phyloP scores from a whole-genome alignment of 225 moss, liverwort and hornwort species.

The Rhytidiadelphus loreus region DNA sequence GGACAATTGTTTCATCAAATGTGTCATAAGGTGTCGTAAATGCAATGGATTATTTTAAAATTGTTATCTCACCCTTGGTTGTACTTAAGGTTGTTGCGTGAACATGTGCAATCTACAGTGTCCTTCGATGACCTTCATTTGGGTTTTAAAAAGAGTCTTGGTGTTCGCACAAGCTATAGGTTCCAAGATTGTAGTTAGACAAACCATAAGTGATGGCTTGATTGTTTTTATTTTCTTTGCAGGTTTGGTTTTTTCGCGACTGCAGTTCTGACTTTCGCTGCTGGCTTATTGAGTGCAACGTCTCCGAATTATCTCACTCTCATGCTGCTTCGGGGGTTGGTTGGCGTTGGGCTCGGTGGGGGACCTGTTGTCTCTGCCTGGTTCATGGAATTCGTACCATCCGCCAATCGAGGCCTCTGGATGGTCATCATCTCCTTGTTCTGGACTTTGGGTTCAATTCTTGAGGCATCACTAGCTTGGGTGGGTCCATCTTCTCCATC shows the following conservation, averaged over 20 bases:
- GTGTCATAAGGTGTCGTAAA: background rate
- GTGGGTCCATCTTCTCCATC: constrained; percentile 3
- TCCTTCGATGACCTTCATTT: background rate
- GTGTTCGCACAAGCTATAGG: background rate
- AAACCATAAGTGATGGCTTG: background rate
- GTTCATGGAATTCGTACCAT: constrained; percentile 93
- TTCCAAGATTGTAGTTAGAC: background rate
- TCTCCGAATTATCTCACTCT: constrained; percentile 56
- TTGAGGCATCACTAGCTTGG: constrained; percentile 75
- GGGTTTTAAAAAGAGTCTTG: background rate
- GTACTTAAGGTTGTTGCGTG: background rate
- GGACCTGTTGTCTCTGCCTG: constrained; percentile 85
- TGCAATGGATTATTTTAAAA: background rate
- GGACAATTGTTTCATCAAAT: background rate
- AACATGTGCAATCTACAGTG: background rate
- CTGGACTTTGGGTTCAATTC: constrained; percentile 81
- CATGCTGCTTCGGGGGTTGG: constrained; percentile 58
- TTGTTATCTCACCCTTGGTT: background rate
- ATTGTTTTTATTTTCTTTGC: background rate
- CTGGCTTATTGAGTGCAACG: constrained; percentile 60
- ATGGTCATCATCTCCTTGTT: constrained; percentile 76
- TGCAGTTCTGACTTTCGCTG: constrained; percentile 67
- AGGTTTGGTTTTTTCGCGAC: constrained; percentile 89
- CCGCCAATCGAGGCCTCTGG: constrained; percentile 77
- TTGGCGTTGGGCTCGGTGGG: constrained; percentile 80